A percentile compares a stretch with the other conserved stretches of the same genome.
Conservation (phyloP, 2,329 filamentous ascomycete genomes). For the Diaporthe sp. region DNA sequence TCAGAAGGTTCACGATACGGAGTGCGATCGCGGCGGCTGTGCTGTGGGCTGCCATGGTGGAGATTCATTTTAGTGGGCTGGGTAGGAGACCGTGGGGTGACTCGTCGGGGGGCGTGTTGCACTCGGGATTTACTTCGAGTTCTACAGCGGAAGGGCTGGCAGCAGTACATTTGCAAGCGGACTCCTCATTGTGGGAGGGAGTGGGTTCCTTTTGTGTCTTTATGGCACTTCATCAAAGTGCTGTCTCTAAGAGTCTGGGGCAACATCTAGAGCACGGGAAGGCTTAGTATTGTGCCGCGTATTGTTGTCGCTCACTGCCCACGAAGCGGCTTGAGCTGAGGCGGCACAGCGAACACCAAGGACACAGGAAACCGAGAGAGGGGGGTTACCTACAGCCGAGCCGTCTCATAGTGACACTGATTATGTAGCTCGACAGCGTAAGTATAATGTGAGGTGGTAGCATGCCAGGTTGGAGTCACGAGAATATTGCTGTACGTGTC, state of each 20-base stretch:
- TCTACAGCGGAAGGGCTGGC: neutral
- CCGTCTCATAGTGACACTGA: neutral
- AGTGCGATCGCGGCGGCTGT: slow-evolving; percentile 30
- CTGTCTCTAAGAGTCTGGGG: neutral
- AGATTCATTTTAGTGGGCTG: neutral
- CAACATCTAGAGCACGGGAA: neutral
- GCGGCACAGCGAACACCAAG: slow-evolving; percentile 2
- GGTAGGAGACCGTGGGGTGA: neutral
- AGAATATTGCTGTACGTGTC: neutral
- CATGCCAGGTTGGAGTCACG: neutral
- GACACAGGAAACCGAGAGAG: neutral
- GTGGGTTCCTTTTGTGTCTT: slow-evolving; percentile 26
- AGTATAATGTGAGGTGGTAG: neutral
- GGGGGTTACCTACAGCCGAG: neutral
- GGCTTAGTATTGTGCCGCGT: slow-evolving; percentile 29
- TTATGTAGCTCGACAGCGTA: neutral
- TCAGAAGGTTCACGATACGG: slow-evolving; percentile 9
- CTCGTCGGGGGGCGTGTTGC: neutral
- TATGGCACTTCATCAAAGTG: neutral
- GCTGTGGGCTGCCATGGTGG: slow-evolving; percentile 25
- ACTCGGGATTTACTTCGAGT: neutral
- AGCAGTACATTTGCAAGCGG: neutral
- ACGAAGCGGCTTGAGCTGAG: neutral
- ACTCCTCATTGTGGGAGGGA: neutral
- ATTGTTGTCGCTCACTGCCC: neutral